Evolutionary conservation across 768 basidiomycete species (phyloP), one percentile per base, ranked within the genome.

Genomic region (Myochromella boudieri): DNA sequence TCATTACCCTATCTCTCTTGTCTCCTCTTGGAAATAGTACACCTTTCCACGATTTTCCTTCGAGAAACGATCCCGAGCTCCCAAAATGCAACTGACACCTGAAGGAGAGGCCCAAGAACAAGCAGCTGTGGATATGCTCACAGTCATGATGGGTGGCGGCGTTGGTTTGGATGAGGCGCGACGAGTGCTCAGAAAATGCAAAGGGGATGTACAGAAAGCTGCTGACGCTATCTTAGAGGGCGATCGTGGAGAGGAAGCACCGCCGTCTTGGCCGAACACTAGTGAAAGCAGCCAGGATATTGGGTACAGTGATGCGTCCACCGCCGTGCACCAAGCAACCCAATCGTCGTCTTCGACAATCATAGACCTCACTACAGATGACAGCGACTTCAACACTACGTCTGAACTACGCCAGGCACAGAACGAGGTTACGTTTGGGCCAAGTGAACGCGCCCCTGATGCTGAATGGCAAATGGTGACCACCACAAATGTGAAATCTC

Each of bases 401-500:
- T 57, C 84, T 51, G 66, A 76, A 40, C 74, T 80, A 34, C 82
- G 80, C 6, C 66, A 84, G 60, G 72, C 72, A 11, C 56, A 69
- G 39, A 61, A 61, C 21, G 64, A 60, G 6, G 63, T 74, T 1
- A 67, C 70, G 32, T 82, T 87, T 62, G 74, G 79, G 0, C 82
- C 84, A 12, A 82, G 76, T 49, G 68, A 81, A 29, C 72, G 85
- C 32, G 74, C 82, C 3, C 74, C 85, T 1, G 73, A 87, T 59
- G 77, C 83, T 1, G 75, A 73, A 44, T 87, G 85, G 86, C 82
- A 83, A 39, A 62, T 87, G 60, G 85, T 87, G 6, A 78, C 80
- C 15, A n/a, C n/a, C n/a, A 80, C 85, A 5, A 81, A 84, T 60
- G 86, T 86, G 68, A 58, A 61, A 61, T 56, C 33, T 33, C 9